phyloP scores from a whole-genome alignment of 1,284 basidiomycete species.

The Cryptococcus amylolentus region DNA sequence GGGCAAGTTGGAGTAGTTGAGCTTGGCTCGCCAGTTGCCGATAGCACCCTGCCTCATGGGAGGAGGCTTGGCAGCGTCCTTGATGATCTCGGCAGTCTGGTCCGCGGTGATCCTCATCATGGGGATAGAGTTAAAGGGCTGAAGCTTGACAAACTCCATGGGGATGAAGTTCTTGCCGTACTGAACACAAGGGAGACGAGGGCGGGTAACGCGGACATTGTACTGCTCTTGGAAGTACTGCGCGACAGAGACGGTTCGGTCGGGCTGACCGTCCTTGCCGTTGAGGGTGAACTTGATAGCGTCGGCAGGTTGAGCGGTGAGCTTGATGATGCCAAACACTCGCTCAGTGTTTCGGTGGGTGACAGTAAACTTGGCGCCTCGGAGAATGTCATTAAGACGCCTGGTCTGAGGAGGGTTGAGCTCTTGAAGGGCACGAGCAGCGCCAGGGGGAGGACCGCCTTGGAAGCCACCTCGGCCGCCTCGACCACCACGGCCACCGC shows the following conservation, averaged over 20 bases:
- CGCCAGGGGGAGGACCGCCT: conserved; percentile 14
- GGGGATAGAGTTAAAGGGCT: conserved; percentile 44
- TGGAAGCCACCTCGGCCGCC: conserved; percentile 26
- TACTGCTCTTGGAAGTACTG: conserved; percentile 47
- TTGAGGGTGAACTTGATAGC: conserved; percentile 40
- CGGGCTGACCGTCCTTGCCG: conserved; percentile 35
- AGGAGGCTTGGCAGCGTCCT: conserved; percentile 47
- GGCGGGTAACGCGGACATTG: conserved; percentile 39
- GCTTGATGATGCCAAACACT: conserved; percentile 32
- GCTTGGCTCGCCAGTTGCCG: conserved; percentile 33
- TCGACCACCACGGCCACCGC: conserved; percentile 27
- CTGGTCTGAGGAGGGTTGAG: conserved; percentile 29
- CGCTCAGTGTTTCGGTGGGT: conserved; percentile 34
- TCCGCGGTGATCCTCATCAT: conserved; percentile 26
- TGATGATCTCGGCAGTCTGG: conserved; percentile 50
- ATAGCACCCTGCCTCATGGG: conserved; percentile 34
- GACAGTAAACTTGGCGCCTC: conserved; percentile 40
- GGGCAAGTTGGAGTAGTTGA: conserved; percentile 40
- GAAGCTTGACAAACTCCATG: conserved; percentile 45
- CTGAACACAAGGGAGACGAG: conserved; percentile 43
- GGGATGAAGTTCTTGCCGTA: conserved; percentile 48
- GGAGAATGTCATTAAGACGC: conserved; percentile 39
- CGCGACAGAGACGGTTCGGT: conserved; percentile 35
- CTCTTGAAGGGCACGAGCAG: conserved; percentile 19
- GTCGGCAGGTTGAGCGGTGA: conserved; percentile 34